These are phyloP conservation scores for Dipodascus geniculatus DNA, from an alignment of 805 yeast genomes.

Conservation along the genomic window DNA sequence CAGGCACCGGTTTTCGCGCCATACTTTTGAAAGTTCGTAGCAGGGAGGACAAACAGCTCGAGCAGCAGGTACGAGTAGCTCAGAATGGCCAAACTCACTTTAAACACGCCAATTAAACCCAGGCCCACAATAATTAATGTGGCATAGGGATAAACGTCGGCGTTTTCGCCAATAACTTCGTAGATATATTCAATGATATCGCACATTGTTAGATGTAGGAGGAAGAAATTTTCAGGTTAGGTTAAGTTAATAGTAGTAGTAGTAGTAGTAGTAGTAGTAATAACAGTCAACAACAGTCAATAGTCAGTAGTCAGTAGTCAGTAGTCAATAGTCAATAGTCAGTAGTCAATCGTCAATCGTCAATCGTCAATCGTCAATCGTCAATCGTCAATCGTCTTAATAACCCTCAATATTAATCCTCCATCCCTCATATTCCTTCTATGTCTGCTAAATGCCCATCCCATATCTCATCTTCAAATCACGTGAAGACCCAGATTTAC, in stretches of 20 bases:
- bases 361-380: no score
- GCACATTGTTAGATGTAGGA: background rate
- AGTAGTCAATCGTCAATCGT: no score
- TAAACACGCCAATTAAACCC: constrained; percentile 38
- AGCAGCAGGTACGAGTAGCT: constrained; percentile 25
- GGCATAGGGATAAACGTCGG: constrained; percentile 5
- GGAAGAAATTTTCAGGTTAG: background rate
- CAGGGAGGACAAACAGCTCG: constrained; percentile 8
- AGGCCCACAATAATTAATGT: constrained; percentile 7
- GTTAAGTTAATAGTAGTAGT: no score
- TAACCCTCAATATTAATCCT: no score
- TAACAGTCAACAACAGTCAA: no score
- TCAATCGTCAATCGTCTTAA: no score
- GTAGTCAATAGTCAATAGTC: no score
- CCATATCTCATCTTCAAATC: background rate
- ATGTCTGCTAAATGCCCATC: no score
- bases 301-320: no score
- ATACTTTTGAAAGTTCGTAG: constrained; percentile 46
- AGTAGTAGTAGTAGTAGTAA: no score
- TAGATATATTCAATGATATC: background rate
- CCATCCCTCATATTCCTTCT: no score
- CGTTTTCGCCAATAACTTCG: background rate
- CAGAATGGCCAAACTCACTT: constrained; percentile 39
- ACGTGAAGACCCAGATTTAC: background rate
- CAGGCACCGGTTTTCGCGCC: constrained; percentile 66